These are phyloP conservation scores for Larix sibirica DNA, from an alignment of 83 land plant genomes.

Conservation along the genomic window DNA sequence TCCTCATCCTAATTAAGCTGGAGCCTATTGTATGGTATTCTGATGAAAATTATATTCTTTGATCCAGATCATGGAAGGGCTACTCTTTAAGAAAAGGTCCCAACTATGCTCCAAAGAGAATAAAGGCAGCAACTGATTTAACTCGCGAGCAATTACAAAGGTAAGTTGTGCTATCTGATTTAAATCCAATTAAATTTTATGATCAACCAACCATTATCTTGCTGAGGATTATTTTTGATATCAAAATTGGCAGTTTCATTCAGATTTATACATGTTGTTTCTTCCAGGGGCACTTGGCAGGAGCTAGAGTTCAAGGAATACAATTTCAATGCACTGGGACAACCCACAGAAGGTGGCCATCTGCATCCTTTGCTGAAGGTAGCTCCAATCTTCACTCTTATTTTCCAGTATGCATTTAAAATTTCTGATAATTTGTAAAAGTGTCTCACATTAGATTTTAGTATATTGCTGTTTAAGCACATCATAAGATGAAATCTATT, in stretches of 20 bases:
- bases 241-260: too few species aligned
- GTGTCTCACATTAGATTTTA: too few species aligned
- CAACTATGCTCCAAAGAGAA: conserved; percentile 73
- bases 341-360: conserved; percentile 69
- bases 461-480: too few species aligned
- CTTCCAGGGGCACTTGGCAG: conserved; percentile 78
- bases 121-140: conserved; percentile 84
- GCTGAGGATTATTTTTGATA: too few species aligned
- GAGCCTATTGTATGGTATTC: not conserved
- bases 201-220: too few species aligned
- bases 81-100: conserved; percentile 81
- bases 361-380: conserved; percentile 95
- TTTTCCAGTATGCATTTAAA: not conserved
- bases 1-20: not conserved
- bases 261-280: not conserved
- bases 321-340: conserved; percentile 81
- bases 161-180: conserved; percentile 25
- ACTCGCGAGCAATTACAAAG: conserved; percentile 83
- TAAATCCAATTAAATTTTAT: too few species aligned
- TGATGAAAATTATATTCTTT: not conserved
- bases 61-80: conserved; percentile 66
- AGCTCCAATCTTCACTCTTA: not conserved
- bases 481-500: too few species aligned
- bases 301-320: conserved; percentile 82
- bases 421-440: too few species aligned